Evolutionary conservation across 768 basidiomycete species (phyloP).

Genomic region (Termitomyces sp.): DNA sequence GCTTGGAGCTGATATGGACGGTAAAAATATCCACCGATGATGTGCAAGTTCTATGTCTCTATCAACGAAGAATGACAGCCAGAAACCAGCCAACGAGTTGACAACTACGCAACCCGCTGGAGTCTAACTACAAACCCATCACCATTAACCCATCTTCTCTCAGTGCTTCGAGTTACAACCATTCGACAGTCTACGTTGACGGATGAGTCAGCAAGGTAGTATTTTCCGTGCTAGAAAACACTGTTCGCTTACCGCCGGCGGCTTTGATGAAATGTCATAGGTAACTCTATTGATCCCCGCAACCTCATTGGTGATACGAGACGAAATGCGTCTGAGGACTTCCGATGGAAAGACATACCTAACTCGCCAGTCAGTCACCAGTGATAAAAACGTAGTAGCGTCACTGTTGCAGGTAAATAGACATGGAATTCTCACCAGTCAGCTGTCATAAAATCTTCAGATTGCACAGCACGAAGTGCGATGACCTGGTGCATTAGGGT

Average conservation of each 20-base stretch:
- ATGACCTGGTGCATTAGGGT: slow-evolving; percentile 56
- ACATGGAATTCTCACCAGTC: slow-evolving; percentile 67
- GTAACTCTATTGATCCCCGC: slow-evolving; percentile 94
- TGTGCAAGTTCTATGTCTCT: not conserved
- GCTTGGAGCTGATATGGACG: not conserved
- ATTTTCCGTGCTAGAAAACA: not conserved
- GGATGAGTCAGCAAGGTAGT: not conserved
- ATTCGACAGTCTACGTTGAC: slow-evolving; percentile 41
- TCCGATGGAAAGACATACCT: slow-evolving; percentile 96
- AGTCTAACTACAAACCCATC: not conserved
- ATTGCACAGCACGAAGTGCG: slow-evolving; percentile 88
- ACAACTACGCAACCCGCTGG: not conserved
- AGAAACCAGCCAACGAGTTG: not conserved
- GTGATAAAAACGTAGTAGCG: not conserved
- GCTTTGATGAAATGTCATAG: slow-evolving; percentile 96
- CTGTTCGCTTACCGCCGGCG: slow-evolving; percentile 67
- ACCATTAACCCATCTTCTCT: not conserved
- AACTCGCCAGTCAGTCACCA: slow-evolving; percentile 9
- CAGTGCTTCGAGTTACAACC: slow-evolving; percentile 27
- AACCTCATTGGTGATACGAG: slow-evolving; percentile 97
- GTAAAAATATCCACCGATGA: not conserved
- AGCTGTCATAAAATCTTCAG: slow-evolving; percentile 99
- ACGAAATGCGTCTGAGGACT: slow-evolving; percentile 86
- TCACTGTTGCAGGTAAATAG: too few species aligned
- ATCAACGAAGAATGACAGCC: not conserved